These are phyloP conservation scores for Nemania bipapillata DNA, from an alignment of 2,329 filamentous ascomycete species.

Conservation along the genomic window DNA sequence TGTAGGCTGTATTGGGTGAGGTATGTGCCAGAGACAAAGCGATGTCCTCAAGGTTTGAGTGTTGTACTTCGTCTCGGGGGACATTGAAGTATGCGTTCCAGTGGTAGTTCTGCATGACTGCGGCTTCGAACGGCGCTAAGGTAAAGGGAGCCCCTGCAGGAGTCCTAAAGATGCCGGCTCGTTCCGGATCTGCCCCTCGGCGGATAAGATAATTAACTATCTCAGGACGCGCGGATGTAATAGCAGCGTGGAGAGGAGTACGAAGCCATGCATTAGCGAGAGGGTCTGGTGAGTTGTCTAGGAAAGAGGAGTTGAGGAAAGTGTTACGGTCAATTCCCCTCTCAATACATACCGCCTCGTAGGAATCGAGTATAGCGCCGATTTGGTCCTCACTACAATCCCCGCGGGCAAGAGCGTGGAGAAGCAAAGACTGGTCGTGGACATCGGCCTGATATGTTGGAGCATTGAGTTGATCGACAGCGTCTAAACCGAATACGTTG, in stretches of 20 bases:
- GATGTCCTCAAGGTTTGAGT: not conserved
- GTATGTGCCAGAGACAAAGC: not conserved
- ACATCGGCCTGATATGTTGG: too few relatives aligned
- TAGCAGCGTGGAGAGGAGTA: conserved; percentile 8
- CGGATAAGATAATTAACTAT: not conserved
- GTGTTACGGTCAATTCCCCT: not conserved
- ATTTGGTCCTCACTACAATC: not conserved
- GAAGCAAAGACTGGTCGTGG: too few relatives aligned
- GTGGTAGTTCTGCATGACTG: too few relatives aligned
- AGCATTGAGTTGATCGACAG: not conserved
- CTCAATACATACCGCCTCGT: not conserved
- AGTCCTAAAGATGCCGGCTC: too few relatives aligned
- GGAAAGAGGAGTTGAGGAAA: conserved; percentile 18
- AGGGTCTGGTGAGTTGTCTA: not conserved
- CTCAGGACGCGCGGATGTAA: not conserved
- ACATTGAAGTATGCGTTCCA: too few relatives aligned
- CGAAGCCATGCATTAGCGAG: too few relatives aligned
- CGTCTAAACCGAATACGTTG: conserved; percentile 3
- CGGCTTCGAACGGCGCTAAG: too few relatives aligned
- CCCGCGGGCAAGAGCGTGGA: too few relatives aligned
- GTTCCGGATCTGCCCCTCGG: conserved; percentile 6
- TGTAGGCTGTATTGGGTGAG: not conserved
- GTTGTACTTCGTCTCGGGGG: too few relatives aligned
- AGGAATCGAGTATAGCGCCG: not conserved
- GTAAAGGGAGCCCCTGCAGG: too few relatives aligned